Percentiles rank a stretch among this genome's conserved stretches.
These are phyloP conservation scores for Fusarium dlaminii DNA, from an alignment of 2,329 filamentous ascomycete genomes.

Conservation along the genomic window DNA sequence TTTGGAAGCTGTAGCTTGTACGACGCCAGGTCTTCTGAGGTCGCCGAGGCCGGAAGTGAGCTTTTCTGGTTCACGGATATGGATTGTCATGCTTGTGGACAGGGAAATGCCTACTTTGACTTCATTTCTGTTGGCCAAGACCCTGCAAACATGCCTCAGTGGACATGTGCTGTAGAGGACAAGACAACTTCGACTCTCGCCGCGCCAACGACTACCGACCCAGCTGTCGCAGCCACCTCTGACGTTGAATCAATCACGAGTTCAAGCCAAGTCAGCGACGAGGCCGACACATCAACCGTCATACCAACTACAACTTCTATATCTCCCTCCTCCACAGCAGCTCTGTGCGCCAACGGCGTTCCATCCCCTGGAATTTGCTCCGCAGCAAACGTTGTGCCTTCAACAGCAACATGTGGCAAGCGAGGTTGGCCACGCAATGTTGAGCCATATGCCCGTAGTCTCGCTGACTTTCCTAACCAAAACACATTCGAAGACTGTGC, in stretches of 20 bases:
- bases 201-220: not conserved
- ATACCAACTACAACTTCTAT: not conserved
- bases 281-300: not conserved
- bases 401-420: slow-evolving; percentile 12
- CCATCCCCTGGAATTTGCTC: slow-evolving; percentile 21
- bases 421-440: slow-evolving; percentile 1
- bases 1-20: slow-evolving; percentile 29
- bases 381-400: not conserved
- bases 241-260: not conserved
- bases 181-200: not conserved
- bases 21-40: slow-evolving; percentile 18
- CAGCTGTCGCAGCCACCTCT: not conserved
- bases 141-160: not conserved
- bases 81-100: slow-evolving; percentile 31
- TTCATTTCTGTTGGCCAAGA: slow-evolving; percentile 22
- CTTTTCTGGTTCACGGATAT: slow-evolving; percentile 27
- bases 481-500: slow-evolving; percentile 26
- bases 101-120: slow-evolving; percentile 29
- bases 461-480: not conserved
- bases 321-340: not conserved
- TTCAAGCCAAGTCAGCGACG: not conserved
- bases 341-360: slow-evolving; percentile 10
- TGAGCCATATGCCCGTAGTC: not conserved
- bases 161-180: slow-evolving; percentile 2
- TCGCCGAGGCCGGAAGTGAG: slow-evolving; percentile 7